Percentiles rank a stretch among this genome's conserved stretches.
Conservation (phyloP, 805 yeast species). For the Cyberlindnera xylosilytica region DNA sequence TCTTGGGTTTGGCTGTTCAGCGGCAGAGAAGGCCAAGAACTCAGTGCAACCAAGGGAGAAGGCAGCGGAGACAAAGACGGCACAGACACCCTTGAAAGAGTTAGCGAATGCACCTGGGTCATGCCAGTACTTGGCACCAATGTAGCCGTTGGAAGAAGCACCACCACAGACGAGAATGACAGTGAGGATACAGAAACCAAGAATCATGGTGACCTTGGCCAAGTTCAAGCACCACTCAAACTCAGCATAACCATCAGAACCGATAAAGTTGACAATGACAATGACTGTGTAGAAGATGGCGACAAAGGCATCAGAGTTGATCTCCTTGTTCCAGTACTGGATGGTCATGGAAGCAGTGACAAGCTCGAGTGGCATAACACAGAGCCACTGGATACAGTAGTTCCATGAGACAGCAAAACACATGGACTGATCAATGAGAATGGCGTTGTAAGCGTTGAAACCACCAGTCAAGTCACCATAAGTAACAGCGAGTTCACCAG, state of each 20-base stretch:
- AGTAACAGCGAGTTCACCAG: constrained; percentile 50
- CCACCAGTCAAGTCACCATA: constrained; percentile 38
- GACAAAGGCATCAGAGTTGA: constrained; percentile 54
- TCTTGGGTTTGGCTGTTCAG: constrained; percentile 59
- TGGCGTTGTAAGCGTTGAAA: constrained; percentile 36
- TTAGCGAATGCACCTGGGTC: constrained; percentile 48
- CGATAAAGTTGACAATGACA: constrained; percentile 49
- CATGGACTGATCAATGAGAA: constrained; percentile 47
- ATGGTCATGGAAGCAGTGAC: constrained; percentile 54
- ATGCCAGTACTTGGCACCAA: constrained; percentile 60
- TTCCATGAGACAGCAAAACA: constrained; percentile 64
- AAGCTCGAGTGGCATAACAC: constrained; percentile 51
- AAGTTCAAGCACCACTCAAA: constrained; percentile 57
- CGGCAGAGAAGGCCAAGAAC: constrained; percentile 61
- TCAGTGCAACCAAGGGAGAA: constrained; percentile 69
- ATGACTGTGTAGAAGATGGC: constrained; percentile 52
- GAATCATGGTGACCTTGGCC: constrained; percentile 53
- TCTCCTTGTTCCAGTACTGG: constrained; percentile 40
- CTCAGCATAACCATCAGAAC: constrained; percentile 68
- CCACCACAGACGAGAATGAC: constrained; percentile 59
- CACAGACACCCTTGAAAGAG: constrained; percentile 60
- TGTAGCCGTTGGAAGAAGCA: constrained; percentile 48
- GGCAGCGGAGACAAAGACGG: constrained; percentile 59
- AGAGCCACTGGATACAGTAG: constrained; percentile 53
- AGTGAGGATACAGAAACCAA: constrained; percentile 56